Base-by-base conservation (phyloP, 495 filamentous ascomycete genomes). In the Recurvomyces mirabilis region DNA sequence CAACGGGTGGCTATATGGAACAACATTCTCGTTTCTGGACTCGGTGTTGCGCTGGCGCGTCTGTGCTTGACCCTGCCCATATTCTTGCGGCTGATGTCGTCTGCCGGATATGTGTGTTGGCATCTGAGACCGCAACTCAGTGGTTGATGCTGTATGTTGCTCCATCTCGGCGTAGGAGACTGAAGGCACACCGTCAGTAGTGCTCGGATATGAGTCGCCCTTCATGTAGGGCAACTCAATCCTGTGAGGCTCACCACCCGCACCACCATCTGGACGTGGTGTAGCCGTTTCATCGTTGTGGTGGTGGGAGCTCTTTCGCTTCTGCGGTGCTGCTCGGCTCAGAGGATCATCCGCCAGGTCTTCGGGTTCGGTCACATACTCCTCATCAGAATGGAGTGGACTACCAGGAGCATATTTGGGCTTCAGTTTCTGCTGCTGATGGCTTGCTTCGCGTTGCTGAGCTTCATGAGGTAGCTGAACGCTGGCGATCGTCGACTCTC, bases 131-230 rank as follows among this genome's bases (percentile, higher is more conserved):
- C 37, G 12, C n/a, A n/a, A n/a, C n/a, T n/a, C n/a, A n/a, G n/a
- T n/a, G n/a, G n/a, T n/a, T n/a, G n/a, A n/a, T n/a, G n/a, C n/a
- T n/a, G n/a, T n/a, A n/a, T n/a, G n/a, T n/a, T n/a, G n/a, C n/a
- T n/a, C n/a, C n/a, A n/a, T n/a, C n/a, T n/a, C n/a, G n/a, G n/a
- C n/a, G n/a, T n/a, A n/a, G n/a, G 21, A 19, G 6, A 33, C 44
- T 15, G 44, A 47, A 5, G n/a, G 38, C n/a, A 13, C 20, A 6
- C 53, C 53, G 11, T 46, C 47, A 20, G 53, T 56, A n/a, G 54
- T 57, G 22, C 26, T 34, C 5, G 54, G 54, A 23, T 53, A 53
- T n/a, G 54, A 53, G 31, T 53, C 50, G 14, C 51, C 51, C 32
- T 39, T 33, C 28, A 48, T 48, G 29, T 38, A 9, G 2, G 35